phyloP scores from a whole-genome alignment of 495 filamentous ascomycete genomes.

The Friedmanniomyces simplex region DNA sequence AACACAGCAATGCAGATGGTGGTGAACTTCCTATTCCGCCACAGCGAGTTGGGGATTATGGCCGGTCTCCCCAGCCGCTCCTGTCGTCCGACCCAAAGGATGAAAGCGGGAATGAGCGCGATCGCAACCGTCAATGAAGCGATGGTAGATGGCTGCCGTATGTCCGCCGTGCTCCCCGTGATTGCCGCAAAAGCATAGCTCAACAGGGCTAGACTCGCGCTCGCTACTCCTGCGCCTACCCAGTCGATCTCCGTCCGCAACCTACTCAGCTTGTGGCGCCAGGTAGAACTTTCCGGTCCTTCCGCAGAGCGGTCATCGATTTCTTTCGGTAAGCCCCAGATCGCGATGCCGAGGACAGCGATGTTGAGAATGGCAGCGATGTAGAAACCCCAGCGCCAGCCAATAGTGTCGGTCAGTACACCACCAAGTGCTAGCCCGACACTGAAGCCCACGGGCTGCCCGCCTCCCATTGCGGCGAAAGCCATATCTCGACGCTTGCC shows the following conservation, averaged over 20 bases:
- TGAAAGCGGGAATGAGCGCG: slow-evolving; percentile 36
- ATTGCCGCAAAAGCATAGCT: slow-evolving; percentile 40
- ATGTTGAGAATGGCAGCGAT: slow-evolving; percentile 33
- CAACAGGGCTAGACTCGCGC: slow-evolving; percentile 32
- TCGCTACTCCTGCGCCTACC: slow-evolving; percentile 35
- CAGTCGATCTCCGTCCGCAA: slow-evolving; percentile 38
- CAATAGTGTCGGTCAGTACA: slow-evolving; percentile 37
- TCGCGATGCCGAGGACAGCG: slow-evolving; percentile 27
- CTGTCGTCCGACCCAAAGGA: slow-evolving; percentile 38
- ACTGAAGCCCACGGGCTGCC: slow-evolving; percentile 39
- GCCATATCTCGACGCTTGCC: slow-evolving; percentile 37
- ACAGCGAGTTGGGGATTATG: slow-evolving; percentile 44
- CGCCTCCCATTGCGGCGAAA: slow-evolving; percentile 37
- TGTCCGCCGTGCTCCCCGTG: slow-evolving; percentile 28
- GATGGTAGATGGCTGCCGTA: slow-evolving; percentile 29
- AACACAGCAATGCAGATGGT: slow-evolving; percentile 44
- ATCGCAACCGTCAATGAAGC: slow-evolving; percentile 33
- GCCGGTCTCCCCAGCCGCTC: slow-evolving; percentile 32
- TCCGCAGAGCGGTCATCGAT: slow-evolving; percentile 12
- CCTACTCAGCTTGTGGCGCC: slow-evolving; percentile 19
- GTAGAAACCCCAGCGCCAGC: slow-evolving; percentile 41
- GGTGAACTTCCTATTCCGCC: slow-evolving; percentile 40
- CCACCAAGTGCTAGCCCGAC: slow-evolving; percentile 39
- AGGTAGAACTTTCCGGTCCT: slow-evolving; percentile 1
- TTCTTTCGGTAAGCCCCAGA: slow-evolving; percentile 31